Evolutionary conservation across 108 stramenopile species (phyloP).

Genomic region (Discostella stelligeroides): DNA sequence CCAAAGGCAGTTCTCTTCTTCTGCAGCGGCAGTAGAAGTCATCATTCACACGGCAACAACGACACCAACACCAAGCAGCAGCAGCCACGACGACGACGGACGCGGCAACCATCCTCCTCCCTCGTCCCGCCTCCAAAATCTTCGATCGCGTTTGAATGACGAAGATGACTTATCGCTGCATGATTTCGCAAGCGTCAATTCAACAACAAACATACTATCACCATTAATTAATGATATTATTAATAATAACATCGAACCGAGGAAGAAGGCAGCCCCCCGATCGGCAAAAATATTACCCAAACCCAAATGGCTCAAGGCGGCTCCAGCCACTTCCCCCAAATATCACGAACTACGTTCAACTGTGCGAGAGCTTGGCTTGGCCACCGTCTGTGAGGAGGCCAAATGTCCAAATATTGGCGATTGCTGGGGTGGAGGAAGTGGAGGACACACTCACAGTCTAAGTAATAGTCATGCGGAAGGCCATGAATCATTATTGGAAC

Average conservation of each 20-base stretch:
- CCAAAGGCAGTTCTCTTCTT: neutral
- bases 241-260: slow-evolving; percentile 13
- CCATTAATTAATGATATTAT: neutral
- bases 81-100: neutral
- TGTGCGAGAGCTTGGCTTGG: slow-evolving; percentile 89
- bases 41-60: neutral
- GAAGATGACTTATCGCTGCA: slow-evolving; percentile 34
- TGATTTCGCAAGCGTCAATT: slow-evolving; percentile 11
- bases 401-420: slow-evolving; percentile 99
- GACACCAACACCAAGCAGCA: neutral
- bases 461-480: no score
- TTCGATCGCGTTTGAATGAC: slow-evolving; percentile 29
- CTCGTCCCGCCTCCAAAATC: slow-evolving; percentile 37
- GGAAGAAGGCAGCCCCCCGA: slow-evolving; percentile 77
- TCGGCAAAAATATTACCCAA: slow-evolving; percentile 83
- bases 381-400: slow-evolving; percentile 99
- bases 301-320: slow-evolving; percentile 92
- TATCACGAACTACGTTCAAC: slow-evolving; percentile 89
- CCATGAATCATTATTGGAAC: no score
- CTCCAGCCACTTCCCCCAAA: slow-evolving; percentile 89
- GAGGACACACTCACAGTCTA: no score
- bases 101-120: neutral
- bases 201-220: neutral
- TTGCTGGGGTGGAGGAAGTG: slow-evolving; percentile 99
- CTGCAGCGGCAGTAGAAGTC: slow-evolving; percentile 1